Evolutionary conservation across 768 basidiomycete species (phyloP).

Genomic region (Mycena sanguinolenta): DNA sequence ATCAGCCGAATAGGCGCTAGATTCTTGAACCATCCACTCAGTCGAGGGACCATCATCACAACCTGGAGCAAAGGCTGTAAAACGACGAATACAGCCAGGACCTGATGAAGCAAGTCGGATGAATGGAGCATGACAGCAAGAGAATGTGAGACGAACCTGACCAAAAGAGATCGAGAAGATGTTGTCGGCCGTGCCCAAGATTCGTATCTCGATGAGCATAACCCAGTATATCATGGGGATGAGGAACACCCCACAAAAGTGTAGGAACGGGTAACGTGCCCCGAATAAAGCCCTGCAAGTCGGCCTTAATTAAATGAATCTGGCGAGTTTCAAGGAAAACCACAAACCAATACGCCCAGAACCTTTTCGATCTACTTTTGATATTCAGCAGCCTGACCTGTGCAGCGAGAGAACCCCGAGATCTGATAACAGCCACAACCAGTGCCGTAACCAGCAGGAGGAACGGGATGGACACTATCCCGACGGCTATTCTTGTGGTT

Average conservation of each 20-base stretch:
- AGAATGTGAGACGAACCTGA: too few species aligned
- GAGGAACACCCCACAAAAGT: too few species aligned
- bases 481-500: too few species aligned
- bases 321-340: too few species aligned
- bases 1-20: constrained; percentile 9
- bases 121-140: background rate
- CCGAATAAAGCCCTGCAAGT: background rate
- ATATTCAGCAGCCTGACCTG: background rate
- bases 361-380: too few species aligned
- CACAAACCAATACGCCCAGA: too few species aligned
- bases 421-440: background rate
- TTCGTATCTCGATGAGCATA: too few species aligned
- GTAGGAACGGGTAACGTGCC: constrained; percentile 16
- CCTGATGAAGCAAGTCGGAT: constrained; percentile 3
- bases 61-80: constrained; percentile 15
- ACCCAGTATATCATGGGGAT: too few species aligned
- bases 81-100: constrained; percentile 9
- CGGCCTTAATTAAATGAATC: too few species aligned
- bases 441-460: background rate
- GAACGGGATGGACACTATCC: background rate
- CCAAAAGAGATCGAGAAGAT: too few species aligned
- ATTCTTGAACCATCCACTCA: constrained; percentile 4
- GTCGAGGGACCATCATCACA: constrained; percentile 4
- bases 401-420: background rate
- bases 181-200: too few species aligned